These are phyloP conservation scores for Nemophila menziesii DNA, from an alignment of 257 asterid genomes.

Conservation along the genomic window DNA sequence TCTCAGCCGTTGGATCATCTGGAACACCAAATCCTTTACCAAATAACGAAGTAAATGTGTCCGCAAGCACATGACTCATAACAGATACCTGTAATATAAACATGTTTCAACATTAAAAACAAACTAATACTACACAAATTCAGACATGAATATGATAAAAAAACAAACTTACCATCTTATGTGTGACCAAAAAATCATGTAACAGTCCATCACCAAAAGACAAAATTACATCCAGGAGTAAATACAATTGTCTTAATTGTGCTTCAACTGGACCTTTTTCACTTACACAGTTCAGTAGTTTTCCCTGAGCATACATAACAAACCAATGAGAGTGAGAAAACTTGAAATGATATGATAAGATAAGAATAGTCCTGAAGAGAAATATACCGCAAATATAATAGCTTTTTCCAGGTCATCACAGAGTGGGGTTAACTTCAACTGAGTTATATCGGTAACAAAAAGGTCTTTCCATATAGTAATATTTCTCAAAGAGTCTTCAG, in stretches of 20 bases:
- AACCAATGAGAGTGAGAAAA: slow-evolving; percentile 8
- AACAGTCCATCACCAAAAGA: slow-evolving; percentile 56
- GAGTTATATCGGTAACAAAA: slow-evolving; percentile 38
- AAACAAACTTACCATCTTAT: slow-evolving; percentile 47
- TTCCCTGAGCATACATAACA: slow-evolving; percentile 37
- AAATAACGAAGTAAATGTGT: slow-evolving; percentile 51
- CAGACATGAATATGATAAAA: slow-evolving; percentile 1
- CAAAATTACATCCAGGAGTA: slow-evolving; percentile 37
- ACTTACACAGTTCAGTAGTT: slow-evolving; percentile 32
- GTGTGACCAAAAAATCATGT: slow-evolving; percentile 52
- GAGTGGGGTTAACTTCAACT: slow-evolving; percentile 46
- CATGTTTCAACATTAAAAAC: neutral
- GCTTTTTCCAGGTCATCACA: slow-evolving; percentile 35
- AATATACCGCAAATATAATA: slow-evolving; percentile 50
- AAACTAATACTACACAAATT: neutral
- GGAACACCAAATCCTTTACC: slow-evolving; percentile 61
- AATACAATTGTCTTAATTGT: slow-evolving; percentile 35
- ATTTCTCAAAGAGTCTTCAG: slow-evolving; percentile 27
- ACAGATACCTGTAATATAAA: slow-evolving; percentile 45
- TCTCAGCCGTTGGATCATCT: slow-evolving; percentile 47
- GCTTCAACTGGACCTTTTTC: slow-evolving; percentile 23
- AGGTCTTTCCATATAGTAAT: slow-evolving; percentile 47
- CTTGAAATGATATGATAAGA: slow-evolving; percentile 5
- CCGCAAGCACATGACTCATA: slow-evolving; percentile 60
- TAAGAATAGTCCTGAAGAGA: slow-evolving; percentile 3